A percentile compares a stretch with the other conserved stretches of the same genome.
Conservation (phyloP, 164 flowering plant species). For the Buxus sempervirens region DNA sequence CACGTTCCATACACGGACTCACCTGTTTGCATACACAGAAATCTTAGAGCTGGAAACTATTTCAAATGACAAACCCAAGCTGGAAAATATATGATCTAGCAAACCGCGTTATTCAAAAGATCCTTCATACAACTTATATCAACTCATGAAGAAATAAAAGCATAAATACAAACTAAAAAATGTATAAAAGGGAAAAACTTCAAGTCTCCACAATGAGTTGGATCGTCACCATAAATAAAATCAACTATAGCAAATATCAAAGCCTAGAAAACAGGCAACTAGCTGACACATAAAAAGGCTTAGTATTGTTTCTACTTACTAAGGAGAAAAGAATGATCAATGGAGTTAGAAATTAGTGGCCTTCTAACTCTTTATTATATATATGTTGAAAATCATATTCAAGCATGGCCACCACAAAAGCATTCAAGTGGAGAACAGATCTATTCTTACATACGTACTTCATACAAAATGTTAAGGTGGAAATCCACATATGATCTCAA, state of each 20-base stretch:
- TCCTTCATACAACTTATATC: too few species aligned
- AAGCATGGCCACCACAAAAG: not conserved
- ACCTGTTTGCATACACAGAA: conserved; percentile 38
- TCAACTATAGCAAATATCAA: not conserved
- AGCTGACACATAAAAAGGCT: not conserved
- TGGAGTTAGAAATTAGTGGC: not conserved
- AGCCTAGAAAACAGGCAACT: not conserved
- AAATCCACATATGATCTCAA: not conserved
- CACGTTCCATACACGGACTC: conserved; percentile 93
- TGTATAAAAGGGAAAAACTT: not conserved
- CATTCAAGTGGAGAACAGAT: not conserved
- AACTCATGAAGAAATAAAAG: too few species aligned
- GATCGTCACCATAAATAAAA: not conserved
- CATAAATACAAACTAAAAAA: not conserved
- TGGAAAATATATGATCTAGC: not conserved
- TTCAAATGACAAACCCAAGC: not conserved
- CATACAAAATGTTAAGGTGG: not conserved
- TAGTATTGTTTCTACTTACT: not conserved
- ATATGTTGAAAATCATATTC: not conserved
- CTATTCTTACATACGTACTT: not conserved
- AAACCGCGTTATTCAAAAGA: not conserved
- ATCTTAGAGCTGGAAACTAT: not conserved
- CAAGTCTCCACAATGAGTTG: not conserved
- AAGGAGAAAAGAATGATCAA: not conserved
- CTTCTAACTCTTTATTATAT: not conserved